Percentiles rank a stretch among this genome's conserved stretches.
These are phyloP conservation scores for Chaetomium sp. DNA, from an alignment of 2,329 filamentous ascomycete genomes.

Conservation along the genomic window DNA sequence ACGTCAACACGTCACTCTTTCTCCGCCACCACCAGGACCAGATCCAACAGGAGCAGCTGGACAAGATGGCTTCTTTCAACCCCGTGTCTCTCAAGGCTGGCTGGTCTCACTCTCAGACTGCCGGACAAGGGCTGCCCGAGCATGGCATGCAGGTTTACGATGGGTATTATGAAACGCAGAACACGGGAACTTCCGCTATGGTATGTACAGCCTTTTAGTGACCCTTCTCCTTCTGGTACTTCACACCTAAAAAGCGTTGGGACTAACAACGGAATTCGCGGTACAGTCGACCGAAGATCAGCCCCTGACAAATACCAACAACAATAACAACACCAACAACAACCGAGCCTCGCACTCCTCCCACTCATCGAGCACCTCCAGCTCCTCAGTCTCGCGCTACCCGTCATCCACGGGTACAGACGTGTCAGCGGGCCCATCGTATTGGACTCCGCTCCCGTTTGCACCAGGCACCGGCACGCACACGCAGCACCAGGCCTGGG, in stretches of 20 bases:
- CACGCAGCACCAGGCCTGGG: background rate
- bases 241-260: too few species aligned
- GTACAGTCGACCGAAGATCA: background rate
- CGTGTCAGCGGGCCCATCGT: background rate
- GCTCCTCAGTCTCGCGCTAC: constrained; percentile 7
- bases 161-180: constrained; percentile 3
- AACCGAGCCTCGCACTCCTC: background rate
- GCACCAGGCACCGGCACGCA: constrained; percentile 5
- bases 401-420: background rate
- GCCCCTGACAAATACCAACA: background rate
- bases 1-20: constrained; percentile 6
- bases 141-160: background rate
- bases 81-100: constrained; percentile 1
- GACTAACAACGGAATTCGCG: too few species aligned
- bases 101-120: background rate
- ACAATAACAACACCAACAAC: background rate
- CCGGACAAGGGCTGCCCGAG: background rate
- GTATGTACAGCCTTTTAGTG: too few species aligned
- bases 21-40: too few species aligned
- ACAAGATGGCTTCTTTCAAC: constrained; percentile 13
- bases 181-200: background rate
- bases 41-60: constrained; percentile 5
- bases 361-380: background rate
- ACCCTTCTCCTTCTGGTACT: too few species aligned
- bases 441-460: constrained; percentile 9